phyloP scores from a whole-genome alignment of 495 filamentous ascomycete species.

The Lepraria neglecta region DNA sequence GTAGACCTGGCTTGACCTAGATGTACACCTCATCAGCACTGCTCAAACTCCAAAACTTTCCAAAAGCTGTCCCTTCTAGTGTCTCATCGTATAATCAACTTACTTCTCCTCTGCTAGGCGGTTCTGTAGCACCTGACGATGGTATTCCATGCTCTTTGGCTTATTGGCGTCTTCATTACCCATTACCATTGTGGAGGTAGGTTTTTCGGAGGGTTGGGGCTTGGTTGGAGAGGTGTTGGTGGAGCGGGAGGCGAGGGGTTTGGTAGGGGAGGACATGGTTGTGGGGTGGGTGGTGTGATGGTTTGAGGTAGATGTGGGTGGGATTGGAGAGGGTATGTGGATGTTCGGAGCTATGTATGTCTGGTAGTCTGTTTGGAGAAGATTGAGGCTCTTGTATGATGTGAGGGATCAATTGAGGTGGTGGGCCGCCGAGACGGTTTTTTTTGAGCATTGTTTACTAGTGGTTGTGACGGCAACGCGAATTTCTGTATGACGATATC shows the following conservation, averaged over 20 bases:
- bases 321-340: not conserved
- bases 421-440: not conserved
- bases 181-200: not conserved
- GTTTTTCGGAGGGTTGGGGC: constrained; percentile 10
- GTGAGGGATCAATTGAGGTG: not conserved
- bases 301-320: not conserved
- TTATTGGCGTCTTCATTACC: constrained; percentile 30
- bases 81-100: not conserved
- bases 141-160: constrained; percentile 58
- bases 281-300: not conserved
- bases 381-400: not conserved
- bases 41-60: not conserved
- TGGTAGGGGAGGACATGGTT: constrained; percentile 25
- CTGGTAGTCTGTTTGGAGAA: too few species aligned
- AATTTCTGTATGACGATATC: not conserved
- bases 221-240: constrained; percentile 41
- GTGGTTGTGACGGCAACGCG: constrained; percentile 18
- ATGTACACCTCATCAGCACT: not conserved
- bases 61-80: not conserved
- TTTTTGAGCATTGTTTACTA: not conserved
- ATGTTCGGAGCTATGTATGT: too few species aligned
- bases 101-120: constrained; percentile 66
- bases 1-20: constrained; percentile 55
- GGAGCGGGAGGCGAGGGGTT: constrained; percentile 49
- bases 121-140: constrained; percentile 67